Evolutionary conservation across 2,329 filamentous ascomycete species (phyloP), one percentile per base, ranked within the genome.

Genomic region (Ophiostoma novo-ulmi): DNA sequence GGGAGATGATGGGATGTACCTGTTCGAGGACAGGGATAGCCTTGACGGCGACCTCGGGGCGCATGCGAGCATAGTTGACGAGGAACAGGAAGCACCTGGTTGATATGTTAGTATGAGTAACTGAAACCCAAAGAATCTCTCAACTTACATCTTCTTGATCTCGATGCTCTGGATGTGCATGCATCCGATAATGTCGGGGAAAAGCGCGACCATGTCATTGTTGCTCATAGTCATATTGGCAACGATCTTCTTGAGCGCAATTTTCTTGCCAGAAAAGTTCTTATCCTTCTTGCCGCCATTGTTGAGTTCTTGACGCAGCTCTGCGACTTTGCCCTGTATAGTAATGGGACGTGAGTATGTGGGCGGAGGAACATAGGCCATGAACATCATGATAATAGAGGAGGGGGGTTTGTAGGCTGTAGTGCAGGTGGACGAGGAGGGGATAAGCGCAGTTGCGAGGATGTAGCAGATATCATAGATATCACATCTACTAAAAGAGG

Each of bases 161-260:
- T 99, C 95, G 79, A 99, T 83, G 77, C 91, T 97, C 69, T 90
- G 91, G 73, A 99, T 92, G 76, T 92, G 89, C 95, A 99, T 99
- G 84, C 94, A 98, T 73, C 85, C 89, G 76, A 99, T 92, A 72
- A 99, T 91, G 78, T 99, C 95, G 22, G 94, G 93, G 76, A 99
- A 99, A 69, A 99, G 84, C 55, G 93, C 93, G 70, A 98, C 91
- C 95, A 99, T 99, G 80, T 99, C 95, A 78, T 98, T 99, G 82
- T 99, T 99, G 87, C 94, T 98, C 95, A 99, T 99, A 74, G 95
- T 99, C 95, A 99, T 99, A 80, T 99, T 99, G 79, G 95, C 95
- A 76, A 99, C 95, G 76, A 99, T 98, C 86, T 97, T 97, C 87
- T 99, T 99, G 74, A 99, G 86, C 13, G 95, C 94, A 78, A 97